Base-by-base conservation (phyloP, 1,284 basidiomycete species). In the Apiotrichum montevideense region DNA sequence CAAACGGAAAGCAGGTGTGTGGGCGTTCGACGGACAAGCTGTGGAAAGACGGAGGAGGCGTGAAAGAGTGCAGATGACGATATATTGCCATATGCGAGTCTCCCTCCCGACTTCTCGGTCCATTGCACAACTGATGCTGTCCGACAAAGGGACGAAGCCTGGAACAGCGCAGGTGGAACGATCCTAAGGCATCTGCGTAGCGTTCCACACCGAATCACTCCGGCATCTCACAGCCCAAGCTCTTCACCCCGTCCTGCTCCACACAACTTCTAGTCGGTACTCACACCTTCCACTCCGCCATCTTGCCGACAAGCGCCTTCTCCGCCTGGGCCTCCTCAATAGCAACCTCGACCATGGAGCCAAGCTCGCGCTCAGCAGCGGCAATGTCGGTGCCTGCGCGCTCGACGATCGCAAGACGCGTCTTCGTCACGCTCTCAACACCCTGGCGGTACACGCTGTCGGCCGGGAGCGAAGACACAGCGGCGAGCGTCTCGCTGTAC, bases 281-380 rank as follows among this genome's bases (percentile, higher is more conserved):
- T 79, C 76, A 98, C 94, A 89, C 84, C 80, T 97, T 96, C 90
- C 91, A 98, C 72, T 95, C 88, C 32, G 87, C 72, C 87, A 98
- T 91, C 79, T 90, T 90, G 41, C 80, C 80, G 2, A 83, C 88
- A 46, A 98, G 79, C 51, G 78, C 80, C 58, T 90, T 79, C 78
- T 98, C 95, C 65, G 89, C 87, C 66, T 86, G 76, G 3, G 93
- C 94, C 77, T 91, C 85, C 66, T 85, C 81, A 62, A 98, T 51
- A n/a, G 69, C 61, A 42, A 66, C 54, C 66, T 78, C 72, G 21
- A 72, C 67, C 58, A 78, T 71, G 2, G 75, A 72, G 8, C 70
- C 68, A 46, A 81, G 72, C 73, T 85, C 81, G 67, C 80, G 83
- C 79, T 96, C 93, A 13, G 82, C 87, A 11, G 79, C 76, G 42